A percentile compares a stretch with the other conserved stretches of the same genome.
phyloP scores from a whole-genome alignment of 306 rosid species.

The Cyclanthera cordifolia region DNA sequence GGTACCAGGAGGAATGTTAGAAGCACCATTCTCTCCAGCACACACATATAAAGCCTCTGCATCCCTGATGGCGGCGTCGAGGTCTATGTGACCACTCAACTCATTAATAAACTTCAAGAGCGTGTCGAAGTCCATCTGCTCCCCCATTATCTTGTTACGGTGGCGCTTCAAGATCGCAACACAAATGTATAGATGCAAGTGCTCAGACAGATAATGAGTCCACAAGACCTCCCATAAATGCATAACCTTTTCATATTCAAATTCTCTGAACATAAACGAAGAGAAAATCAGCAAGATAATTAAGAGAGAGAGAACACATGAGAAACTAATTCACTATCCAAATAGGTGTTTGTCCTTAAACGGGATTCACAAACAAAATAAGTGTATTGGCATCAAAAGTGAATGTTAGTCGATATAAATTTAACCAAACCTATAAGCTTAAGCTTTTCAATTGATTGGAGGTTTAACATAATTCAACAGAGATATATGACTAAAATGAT shows the following conservation, averaged over 20 bases:
- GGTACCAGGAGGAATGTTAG: constrained; percentile 96
- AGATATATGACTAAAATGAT: neutral
- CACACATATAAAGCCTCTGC: constrained; percentile 83
- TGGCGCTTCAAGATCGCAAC: constrained; percentile 80
- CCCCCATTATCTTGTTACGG: constrained; percentile 69
- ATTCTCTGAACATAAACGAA: constrained; percentile 44
- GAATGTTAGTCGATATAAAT: no score
- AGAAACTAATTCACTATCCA: neutral
- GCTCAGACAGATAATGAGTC: constrained; percentile 85
- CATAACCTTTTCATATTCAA: constrained; percentile 67
- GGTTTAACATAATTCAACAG: no score
- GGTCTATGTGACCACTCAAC: constrained; percentile 71
- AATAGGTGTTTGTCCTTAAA: no score
- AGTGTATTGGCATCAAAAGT: neutral
- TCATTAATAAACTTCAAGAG: constrained; percentile 93
- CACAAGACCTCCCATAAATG: constrained; percentile 90
- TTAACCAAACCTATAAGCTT: no score
- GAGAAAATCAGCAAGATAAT: neutral
- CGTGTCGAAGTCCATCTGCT: constrained; percentile 92
- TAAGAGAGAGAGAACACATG: neutral
- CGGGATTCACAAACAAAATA: neutral
- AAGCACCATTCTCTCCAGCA: constrained; percentile 86
- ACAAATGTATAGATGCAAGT: constrained; percentile 79
- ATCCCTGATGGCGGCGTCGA: constrained; percentile 67
- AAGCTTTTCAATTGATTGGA: no score